Evolutionary conservation across 2,329 filamentous ascomycete genomes (phyloP), one percentile per base, ranked within the genome.

Genomic region (Bipolaris zeicola): DNA sequence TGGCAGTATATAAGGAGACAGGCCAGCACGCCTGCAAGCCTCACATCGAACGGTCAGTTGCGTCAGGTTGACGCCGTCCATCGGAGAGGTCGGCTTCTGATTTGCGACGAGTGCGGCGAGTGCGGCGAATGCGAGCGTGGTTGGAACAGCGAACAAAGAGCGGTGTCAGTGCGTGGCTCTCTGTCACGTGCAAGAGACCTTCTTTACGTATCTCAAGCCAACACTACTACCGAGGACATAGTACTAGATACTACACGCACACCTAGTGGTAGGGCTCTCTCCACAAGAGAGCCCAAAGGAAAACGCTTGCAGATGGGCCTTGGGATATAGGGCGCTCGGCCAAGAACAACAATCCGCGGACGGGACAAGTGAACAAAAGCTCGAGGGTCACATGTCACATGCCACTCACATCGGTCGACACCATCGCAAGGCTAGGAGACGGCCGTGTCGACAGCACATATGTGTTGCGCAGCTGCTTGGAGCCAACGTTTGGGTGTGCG

Each of bases 1-100:
- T 53, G 56, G 42, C 7, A 36, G 34, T 31, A 28, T 46, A 53
- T 38, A 22, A 51, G 42, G 8, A 31, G 28, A 31, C 34, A 26
- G 22, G 33, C 18, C 8, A 24, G 16, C 26, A 38, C 43, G 24
- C 18, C 34, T 41, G 47, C 43, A 42, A 34, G 22, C 20, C 18
- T 28, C 14, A 16, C 31, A 42, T 39, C 54, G 13, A 43, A 38
- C 44, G 45, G 50, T 33, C 44, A 28, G 13, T 37, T 47, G 31
- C 7, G 22, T 14, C 11, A 28, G 16, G 26, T 18, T 44, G 33
- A 34, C 16, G 34, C 39, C 44, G 22, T 50, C 26, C 14, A 45
- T 50, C 31, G 36, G 44, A 34, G 34, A 33, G 16, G 20, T 37
- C 39, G 20, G 39, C 39, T 26, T 24, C 39, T 26, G 22, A 26